Base-by-base conservation (phyloP, 2,329 filamentous ascomycete genomes). In the Sclerotinia minor region DNA sequence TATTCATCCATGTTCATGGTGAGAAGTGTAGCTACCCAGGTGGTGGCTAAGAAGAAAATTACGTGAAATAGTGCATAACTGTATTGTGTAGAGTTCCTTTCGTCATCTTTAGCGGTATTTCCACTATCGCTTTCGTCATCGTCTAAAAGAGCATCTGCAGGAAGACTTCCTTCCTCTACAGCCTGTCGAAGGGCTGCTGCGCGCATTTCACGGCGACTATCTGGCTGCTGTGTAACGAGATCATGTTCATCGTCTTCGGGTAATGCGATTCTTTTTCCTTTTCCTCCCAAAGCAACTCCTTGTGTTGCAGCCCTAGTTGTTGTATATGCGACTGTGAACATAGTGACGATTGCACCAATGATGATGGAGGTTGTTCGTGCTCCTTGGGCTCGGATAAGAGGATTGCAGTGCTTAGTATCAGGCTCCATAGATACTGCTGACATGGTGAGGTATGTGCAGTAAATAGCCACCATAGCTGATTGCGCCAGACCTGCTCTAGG, bases 351-450 rank as follows among this genome's bases (percentile, higher is more conserved):
- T 41, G 95, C 95, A 69, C 95, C 95, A 71, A 99, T 87, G 60
- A 99, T 87, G 69, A 98, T 88, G 38, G 93, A 96, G 1, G 93
- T 95, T 9, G 91, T 96, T 70, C 95, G 88, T 13, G 94, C 95
- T 69, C 92, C 93, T 70, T 91, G 91, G 9, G 93, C 94, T 64
- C 87, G 88, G 70, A 97, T 84, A 44, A 99, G 84, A 11, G 95
- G 95, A 79, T 99, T 99, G 86, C 95, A 99, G 72, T 92, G 86
- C 74, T 92, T 90, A 81, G 97, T 89, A 78, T 98, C 94, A 0
- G 95, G 95, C 76, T 99, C 94, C 95, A 99, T 98, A 67, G 93
- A 96, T 1, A 99, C 95, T 35, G 95, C 95, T 2, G 94, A 97
- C 88, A 99, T 92, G 73, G 95, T 99, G 67, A 99, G 87, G 77